These are phyloP conservation scores for Gossypium longicalyx DNA, from an alignment of 345 rosid genomes.

Conservation along the genomic window DNA sequence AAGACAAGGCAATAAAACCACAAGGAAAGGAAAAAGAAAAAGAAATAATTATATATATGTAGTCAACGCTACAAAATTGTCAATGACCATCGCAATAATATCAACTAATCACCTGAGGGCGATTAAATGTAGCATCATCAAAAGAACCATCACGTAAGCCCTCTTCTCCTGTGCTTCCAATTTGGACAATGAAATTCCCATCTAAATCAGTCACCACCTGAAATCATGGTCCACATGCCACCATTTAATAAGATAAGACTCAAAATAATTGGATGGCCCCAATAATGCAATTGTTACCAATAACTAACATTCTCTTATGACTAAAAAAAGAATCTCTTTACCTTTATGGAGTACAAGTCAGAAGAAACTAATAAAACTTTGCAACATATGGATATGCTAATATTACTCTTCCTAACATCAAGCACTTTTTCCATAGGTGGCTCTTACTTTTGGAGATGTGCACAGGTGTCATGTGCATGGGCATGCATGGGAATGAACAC, in stretches of 20 bases:
- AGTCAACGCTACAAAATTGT: not conserved
- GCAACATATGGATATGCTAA: not conserved
- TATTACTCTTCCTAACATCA: not conserved
- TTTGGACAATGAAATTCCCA: slow-evolving; percentile 79
- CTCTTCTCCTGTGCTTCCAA: slow-evolving; percentile 82
- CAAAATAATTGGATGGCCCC: not conserved
- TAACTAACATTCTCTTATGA: not conserved
- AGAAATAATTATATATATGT: not conserved
- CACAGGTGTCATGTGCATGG: not conserved
- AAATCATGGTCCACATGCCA: slow-evolving; percentile 19
- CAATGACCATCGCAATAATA: slow-evolving; percentile 4
- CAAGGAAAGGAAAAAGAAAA: not conserved
- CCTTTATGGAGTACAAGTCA: not conserved
- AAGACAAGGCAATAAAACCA: slow-evolving; percentile 6
- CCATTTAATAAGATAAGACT: not conserved
- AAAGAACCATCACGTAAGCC: slow-evolving; percentile 81
- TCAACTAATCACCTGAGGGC: slow-evolving; percentile 61
- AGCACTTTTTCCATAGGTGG: not conserved
- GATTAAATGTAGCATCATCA: slow-evolving; percentile 76
- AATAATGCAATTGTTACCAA: not conserved
- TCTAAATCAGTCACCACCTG: slow-evolving; percentile 88
- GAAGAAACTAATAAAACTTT: slow-evolving; percentile 1
- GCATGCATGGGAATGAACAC: not conserved
- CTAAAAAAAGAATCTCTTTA: too few relatives aligned
- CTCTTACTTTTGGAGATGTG: not conserved